A percentile compares a stretch with the other conserved stretches of the same genome.
Evolutionary conservation across 176 grass and related monocot species (phyloP).

Genomic region (Tuctoria greenei): DNA sequence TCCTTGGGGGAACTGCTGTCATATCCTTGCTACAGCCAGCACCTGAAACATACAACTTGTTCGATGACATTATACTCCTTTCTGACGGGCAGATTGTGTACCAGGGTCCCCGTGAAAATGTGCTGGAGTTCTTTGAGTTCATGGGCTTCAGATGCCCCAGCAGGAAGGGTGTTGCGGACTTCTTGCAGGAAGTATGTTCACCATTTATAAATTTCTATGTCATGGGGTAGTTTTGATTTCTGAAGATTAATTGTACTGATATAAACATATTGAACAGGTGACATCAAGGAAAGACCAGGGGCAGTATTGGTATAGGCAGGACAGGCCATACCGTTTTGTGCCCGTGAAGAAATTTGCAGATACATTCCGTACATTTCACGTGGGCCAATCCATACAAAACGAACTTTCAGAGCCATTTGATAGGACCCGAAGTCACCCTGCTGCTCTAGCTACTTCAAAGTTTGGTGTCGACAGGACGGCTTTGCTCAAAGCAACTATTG

Average conservation of each 20-base stretch:
- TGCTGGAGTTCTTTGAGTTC: constrained; percentile 80
- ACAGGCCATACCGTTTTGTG: constrained; percentile 62
- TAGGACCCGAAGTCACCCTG: constrained; percentile 70
- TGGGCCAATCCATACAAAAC: constrained; percentile 56
- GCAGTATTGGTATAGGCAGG: constrained; percentile 68
- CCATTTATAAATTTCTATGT: constrained; percentile 5
- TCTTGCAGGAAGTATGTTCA: constrained; percentile 80
- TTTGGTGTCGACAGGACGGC: constrained; percentile 68
- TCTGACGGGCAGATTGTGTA: constrained; percentile 88
- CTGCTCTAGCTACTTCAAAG: constrained; percentile 73
- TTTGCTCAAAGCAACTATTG: constrained; percentile 69
- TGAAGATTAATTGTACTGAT: constrained; percentile 30
- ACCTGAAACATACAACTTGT: constrained; percentile 90
- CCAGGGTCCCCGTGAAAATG: constrained; percentile 77
- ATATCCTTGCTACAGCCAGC: constrained; percentile 93
- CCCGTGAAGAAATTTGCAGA: constrained; percentile 83
- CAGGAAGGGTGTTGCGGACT: constrained; percentile 89
- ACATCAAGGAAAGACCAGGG: constrained; percentile 92
- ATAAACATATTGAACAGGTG: constrained; percentile 56
- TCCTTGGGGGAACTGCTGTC: constrained; percentile 74
- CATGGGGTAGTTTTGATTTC: constrained; percentile 10
- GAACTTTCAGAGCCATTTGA: constrained; percentile 74
- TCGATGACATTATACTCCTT: constrained; percentile 90
- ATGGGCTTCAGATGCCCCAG: constrained; percentile 85
- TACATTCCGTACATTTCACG: constrained; percentile 68